Conservation (phyloP, 768 basidiomycete species). For the Postia placenta region DNA sequence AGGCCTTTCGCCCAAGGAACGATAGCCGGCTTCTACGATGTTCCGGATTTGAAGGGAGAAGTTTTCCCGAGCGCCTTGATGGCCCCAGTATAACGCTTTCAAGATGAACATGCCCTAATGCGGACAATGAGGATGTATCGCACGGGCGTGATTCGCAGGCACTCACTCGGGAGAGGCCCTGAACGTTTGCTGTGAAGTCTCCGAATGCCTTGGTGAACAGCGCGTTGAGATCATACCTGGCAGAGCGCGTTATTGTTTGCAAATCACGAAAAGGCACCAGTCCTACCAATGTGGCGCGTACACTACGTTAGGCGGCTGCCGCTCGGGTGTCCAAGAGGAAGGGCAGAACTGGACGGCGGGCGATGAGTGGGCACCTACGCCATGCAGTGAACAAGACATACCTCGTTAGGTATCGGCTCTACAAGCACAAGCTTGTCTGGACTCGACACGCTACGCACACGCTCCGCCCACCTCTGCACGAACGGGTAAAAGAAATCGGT, state of each 20-base stretch:
- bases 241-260: conserved; percentile 21
- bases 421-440: conserved; percentile 62
- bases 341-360: conserved; percentile 61
- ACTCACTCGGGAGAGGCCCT: conserved; percentile 79
- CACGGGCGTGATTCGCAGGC: neutral
- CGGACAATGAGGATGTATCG: conserved; percentile 7
- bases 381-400: too few species aligned
- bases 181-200: conserved; percentile 87
- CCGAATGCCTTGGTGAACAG: conserved; percentile 83
- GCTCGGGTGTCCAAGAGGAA: conserved; percentile 62
- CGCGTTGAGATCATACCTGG: conserved; percentile 87
- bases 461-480: conserved; percentile 57
- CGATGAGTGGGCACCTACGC: neutral
- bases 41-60: conserved; percentile 77
- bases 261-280: neutral
- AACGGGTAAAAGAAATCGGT: conserved; percentile 82
- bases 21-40: conserved; percentile 63
- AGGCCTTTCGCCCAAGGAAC: conserved; percentile 73
- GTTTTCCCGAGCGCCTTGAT: conserved; percentile 73
- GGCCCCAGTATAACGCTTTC: conserved; percentile 85
- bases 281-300: conserved; percentile 70
- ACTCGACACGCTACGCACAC: conserved; percentile 43
- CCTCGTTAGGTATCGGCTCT: conserved; percentile 94
- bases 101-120: conserved; percentile 78
- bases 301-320: conserved; percentile 56